Percentiles rank a stretch among this genome's conserved stretches.
phyloP scores from a whole-genome alignment of 306 rosid genomes.

The Corylus americana region DNA sequence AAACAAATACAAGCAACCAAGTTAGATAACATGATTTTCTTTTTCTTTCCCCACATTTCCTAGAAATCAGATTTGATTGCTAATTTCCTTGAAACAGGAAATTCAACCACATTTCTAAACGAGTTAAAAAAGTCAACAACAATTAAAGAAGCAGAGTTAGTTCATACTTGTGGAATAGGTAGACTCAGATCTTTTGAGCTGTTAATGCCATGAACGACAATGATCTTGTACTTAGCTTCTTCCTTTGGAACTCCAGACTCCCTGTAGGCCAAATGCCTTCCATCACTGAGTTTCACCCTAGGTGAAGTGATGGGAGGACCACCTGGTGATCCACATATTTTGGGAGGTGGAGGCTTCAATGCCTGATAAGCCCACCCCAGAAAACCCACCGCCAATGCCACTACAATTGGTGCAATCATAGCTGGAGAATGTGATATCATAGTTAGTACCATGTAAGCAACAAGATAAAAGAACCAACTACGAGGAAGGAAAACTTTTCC shows the following conservation, averaged over 20 bases:
- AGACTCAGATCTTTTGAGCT: constrained; percentile 54
- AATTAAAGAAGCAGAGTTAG: constrained; percentile 6
- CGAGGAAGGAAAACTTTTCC: not conserved
- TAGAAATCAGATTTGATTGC: not conserved
- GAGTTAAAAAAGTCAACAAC: not conserved
- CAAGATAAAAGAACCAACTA: not conserved
- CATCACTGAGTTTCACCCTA: constrained; percentile 66
- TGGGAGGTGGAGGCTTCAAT: constrained; percentile 62
- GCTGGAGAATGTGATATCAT: constrained; percentile 27
- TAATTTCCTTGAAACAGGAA: not conserved
- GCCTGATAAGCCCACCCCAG: constrained; percentile 56
- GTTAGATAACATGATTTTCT: not conserved
- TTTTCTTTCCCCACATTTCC: not conserved
- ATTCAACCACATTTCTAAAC: constrained; percentile 1
- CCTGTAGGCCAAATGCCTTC: constrained; percentile 76
- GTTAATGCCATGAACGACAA: constrained; percentile 58
- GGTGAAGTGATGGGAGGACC: constrained; percentile 72
- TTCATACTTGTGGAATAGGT: constrained; percentile 57
- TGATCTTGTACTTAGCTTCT: constrained; percentile 64
- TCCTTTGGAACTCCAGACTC: constrained; percentile 70
- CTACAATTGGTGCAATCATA: constrained; percentile 55
- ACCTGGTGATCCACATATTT: constrained; percentile 54
- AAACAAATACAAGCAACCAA: not conserved
- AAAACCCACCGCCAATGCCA: constrained; percentile 53
- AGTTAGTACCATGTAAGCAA: not conserved